These are phyloP conservation scores for Lepidium campestre DNA, from an alignment of 441 rosid species.

Conservation along the genomic window DNA sequence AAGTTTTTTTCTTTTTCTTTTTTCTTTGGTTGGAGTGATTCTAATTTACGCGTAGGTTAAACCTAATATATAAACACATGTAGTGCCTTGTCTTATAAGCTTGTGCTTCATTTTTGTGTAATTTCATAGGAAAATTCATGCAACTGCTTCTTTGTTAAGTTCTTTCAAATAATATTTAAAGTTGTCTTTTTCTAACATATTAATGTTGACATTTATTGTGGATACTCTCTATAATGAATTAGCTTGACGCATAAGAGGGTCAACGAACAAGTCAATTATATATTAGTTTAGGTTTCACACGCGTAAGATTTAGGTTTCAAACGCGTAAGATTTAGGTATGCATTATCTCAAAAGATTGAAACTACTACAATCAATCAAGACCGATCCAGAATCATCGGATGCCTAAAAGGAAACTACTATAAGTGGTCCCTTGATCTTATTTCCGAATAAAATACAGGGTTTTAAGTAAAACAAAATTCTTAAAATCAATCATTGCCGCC, in stretches of 20 bases:
- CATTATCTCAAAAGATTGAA: too few species aligned
- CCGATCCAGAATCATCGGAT: too few species aligned
- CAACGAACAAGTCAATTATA: neutral
- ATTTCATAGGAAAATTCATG: neutral
- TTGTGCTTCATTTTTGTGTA: neutral
- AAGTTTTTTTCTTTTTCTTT: neutral
- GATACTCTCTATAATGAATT: neutral
- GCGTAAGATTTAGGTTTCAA: neutral
- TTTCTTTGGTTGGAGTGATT: neutral
- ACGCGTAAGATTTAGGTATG: neutral
- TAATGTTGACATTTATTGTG: neutral
- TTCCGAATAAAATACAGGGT: too few species aligned
- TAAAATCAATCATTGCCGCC: too few species aligned
- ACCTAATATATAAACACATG: neutral
- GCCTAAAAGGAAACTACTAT: too few species aligned
- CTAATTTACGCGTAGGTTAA: neutral
- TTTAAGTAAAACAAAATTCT: too few species aligned
- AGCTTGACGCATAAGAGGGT: conserved; percentile 4
- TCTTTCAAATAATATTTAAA: neutral
- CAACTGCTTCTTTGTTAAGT: neutral
- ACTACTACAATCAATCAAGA: too few species aligned
- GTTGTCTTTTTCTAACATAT: neutral
- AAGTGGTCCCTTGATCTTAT: too few species aligned
- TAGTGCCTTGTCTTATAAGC: neutral
- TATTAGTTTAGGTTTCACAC: neutral